phyloP scores from a whole-genome alignment of 768 basidiomycete species.

The Amanita rubescens region DNA sequence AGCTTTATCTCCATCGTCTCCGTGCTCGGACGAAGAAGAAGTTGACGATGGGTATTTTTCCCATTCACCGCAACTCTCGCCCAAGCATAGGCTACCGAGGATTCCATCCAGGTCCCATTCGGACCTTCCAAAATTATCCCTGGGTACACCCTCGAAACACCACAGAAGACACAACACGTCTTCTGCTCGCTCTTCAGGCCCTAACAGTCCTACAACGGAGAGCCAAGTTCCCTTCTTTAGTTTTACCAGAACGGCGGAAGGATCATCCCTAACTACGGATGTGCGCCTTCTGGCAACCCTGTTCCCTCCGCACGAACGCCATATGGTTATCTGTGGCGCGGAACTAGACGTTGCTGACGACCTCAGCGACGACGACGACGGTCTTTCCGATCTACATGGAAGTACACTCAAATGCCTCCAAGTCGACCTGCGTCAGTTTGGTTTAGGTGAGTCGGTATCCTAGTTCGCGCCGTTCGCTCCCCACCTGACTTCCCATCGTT shows the following conservation, averaged over 20 bases:
- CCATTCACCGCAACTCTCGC: conserved; percentile 41
- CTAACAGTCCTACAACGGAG: conserved; percentile 3
- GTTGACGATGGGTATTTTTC: conserved; percentile 58
- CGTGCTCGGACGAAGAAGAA: conserved; percentile 21
- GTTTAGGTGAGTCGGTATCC: conserved; percentile 47
- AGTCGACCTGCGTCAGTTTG: conserved; percentile 66
- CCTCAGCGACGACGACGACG: conserved; percentile 34
- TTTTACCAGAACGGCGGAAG: conserved; percentile 71
- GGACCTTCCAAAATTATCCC: conserved; percentile 26
- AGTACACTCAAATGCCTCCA: conserved; percentile 60
- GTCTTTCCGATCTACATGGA: conserved; percentile 25
- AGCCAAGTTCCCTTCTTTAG: conserved; percentile 65
- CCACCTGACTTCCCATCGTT: too few species aligned
- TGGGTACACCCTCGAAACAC: conserved; percentile 32
- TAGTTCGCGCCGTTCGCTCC: too few species aligned
- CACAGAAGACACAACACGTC: conserved; percentile 11
- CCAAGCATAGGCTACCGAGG: conserved; percentile 27
- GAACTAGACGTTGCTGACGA: conserved; percentile 56
- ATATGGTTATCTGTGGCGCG: conserved; percentile 68
- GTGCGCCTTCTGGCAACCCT: conserved; percentile 57
- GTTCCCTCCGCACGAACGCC: conserved; percentile 63
- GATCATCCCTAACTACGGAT: conserved; percentile 70
- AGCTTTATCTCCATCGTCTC: background rate
- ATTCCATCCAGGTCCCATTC: conserved; percentile 37
- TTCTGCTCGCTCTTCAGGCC: conserved; percentile 3